Evolutionary conservation across 2,329 filamentous ascomycete species (phyloP).

Genomic region (Ophiobolus disseminans): DNA sequence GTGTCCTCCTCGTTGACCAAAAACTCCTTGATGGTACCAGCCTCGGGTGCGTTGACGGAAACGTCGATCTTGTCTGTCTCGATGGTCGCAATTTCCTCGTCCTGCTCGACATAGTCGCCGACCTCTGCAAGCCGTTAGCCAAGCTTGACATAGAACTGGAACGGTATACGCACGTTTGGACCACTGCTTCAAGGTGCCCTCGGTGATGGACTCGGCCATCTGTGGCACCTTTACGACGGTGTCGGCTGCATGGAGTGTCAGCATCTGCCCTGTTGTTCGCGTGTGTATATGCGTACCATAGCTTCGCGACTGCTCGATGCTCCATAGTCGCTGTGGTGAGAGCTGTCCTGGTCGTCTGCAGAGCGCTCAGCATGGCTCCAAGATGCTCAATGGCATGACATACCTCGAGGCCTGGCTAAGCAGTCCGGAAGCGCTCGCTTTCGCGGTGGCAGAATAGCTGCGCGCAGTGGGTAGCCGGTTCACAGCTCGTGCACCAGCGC

Average conservation of each 20-base stretch:
- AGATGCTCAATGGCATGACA: constrained; percentile 17
- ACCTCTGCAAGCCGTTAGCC: constrained; percentile 62
- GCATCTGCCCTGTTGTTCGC: background rate
- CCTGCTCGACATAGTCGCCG: constrained; percentile 91
- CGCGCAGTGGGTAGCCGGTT: constrained; percentile 31
- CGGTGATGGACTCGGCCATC: constrained; percentile 98
- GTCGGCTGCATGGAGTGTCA: constrained; percentile 63
- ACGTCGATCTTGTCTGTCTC: constrained; percentile 99
- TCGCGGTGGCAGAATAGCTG: constrained; percentile 45
- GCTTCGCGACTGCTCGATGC: constrained; percentile 42
- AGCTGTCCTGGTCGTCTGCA: constrained; percentile 40
- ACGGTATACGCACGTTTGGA: constrained; percentile 67
- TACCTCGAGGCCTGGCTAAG: constrained; percentile 41
- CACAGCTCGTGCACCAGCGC: constrained; percentile 36
- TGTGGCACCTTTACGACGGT: constrained; percentile 90
- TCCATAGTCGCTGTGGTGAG: constrained; percentile 32
- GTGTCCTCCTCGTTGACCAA: constrained; percentile 94
- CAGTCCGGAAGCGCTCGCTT: constrained; percentile 43
- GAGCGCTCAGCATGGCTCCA: constrained; percentile 17
- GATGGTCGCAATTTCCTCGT: constrained; percentile 98
- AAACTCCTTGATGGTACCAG: constrained; percentile 90
- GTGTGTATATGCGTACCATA: constrained; percentile 36
- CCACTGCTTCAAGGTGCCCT: constrained; percentile 96
- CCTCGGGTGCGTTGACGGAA: constrained; percentile 89
- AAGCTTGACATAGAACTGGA: background rate